Conservation (phyloP, 768 basidiomycete species). For the Tylopilus cervinicoccineus region DNA sequence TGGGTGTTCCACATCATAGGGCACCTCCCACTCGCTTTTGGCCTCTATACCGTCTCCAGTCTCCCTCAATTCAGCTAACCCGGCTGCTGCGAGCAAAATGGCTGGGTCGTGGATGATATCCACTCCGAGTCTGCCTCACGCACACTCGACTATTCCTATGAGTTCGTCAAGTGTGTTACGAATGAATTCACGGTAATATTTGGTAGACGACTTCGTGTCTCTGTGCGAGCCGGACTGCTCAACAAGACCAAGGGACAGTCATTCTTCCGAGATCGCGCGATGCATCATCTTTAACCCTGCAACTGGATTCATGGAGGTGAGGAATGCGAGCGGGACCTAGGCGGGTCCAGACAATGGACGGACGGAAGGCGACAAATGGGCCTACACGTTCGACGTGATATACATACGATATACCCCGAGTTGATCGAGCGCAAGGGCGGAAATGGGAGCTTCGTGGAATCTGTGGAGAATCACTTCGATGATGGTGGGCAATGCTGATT, state of each 20-base stretch:
- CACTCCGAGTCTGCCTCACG: conserved; percentile 79
- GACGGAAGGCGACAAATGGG: conserved; percentile 81
- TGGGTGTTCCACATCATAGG: too few relatives aligned
- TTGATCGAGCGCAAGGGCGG: conserved; percentile 66
- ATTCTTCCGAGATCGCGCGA: conserved; percentile 54
- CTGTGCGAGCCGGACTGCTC: conserved; percentile 54
- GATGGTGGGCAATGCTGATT: conserved; percentile 33
- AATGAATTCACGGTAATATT: not conserved
- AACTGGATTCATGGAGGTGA: conserved; percentile 82
- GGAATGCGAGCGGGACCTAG: conserved; percentile 64
- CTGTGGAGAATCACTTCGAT: conserved; percentile 56
- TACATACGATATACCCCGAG: conserved; percentile 62
- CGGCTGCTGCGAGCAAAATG: conserved; percentile 57
- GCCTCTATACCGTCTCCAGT: too few relatives aligned
- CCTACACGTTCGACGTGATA: conserved; percentile 75
- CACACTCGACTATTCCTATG: conserved; percentile 77
- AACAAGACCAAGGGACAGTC: conserved; percentile 46
- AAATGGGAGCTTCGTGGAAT: conserved; percentile 56
- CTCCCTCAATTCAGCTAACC: too few relatives aligned
- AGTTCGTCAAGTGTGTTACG: conserved; percentile 15
- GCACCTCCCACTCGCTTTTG: too few relatives aligned
- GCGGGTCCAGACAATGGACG: conserved; percentile 70
- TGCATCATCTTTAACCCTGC: conserved; percentile 53
- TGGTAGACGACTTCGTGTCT: conserved; percentile 69
- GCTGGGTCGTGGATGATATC: conserved; percentile 76